Conservation (phyloP, 129 eudicot species). For the Oenanthe sinensis region DNA sequence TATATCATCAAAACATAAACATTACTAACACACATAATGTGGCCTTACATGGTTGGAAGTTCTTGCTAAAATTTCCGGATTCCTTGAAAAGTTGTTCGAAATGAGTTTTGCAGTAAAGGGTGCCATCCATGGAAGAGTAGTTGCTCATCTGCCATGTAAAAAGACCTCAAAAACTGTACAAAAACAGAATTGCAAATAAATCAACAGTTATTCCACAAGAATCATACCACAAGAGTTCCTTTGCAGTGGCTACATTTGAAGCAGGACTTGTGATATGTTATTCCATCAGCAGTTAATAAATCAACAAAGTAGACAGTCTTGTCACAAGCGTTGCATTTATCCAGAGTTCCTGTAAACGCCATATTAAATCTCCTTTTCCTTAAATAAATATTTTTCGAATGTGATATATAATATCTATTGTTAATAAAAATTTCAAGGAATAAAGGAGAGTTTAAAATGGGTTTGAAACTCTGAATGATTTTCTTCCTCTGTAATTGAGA, state of each 20-base stretch:
- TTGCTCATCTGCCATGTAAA: slow-evolving; percentile 74
- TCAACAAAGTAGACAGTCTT: slow-evolving; percentile 58
- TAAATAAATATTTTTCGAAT: not conserved
- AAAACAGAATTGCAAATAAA: not conserved
- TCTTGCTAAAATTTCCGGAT: slow-evolving; percentile 3
- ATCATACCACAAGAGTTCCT: slow-evolving; percentile 55
- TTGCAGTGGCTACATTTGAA: slow-evolving; percentile 50
- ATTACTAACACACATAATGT: too few species aligned
- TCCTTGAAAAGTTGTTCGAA: slow-evolving; percentile 34
- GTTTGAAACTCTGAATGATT: not conserved
- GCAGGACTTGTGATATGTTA: slow-evolving; percentile 77
- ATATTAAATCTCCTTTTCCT: slow-evolving; percentile 24
- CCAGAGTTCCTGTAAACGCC: slow-evolving; percentile 94
- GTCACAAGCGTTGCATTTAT: slow-evolving; percentile 54
- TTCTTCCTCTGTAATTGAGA: slow-evolving; percentile 2
- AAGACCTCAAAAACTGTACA: not conserved
- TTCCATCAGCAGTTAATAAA: slow-evolving; percentile 77
- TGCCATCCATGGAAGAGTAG: slow-evolving; percentile 99
- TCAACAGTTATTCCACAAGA: too few species aligned
- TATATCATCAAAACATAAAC: not conserved
- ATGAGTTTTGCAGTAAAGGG: slow-evolving; percentile 87
- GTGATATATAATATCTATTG: not conserved
- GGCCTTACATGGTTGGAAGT: not conserved
- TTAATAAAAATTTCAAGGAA: not conserved
- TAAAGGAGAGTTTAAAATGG: not conserved